A percentile compares a stretch with the other conserved stretches of the same genome.
phyloP scores from a whole-genome alignment of 78 protist species.

The Polysphondylium violaceum region DNA sequence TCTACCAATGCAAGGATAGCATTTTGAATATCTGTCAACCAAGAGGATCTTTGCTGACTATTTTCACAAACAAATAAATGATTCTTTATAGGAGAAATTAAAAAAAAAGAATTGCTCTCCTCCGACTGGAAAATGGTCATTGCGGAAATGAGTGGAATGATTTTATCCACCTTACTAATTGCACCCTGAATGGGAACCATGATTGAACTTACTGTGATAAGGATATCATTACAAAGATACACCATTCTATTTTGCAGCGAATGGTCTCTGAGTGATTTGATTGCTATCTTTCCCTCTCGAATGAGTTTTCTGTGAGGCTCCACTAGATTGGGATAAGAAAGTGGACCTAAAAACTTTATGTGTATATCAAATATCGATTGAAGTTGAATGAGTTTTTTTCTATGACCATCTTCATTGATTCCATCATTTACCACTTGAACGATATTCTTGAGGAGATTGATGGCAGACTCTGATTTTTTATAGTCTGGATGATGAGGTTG shows the following conservation, averaged over 20 bases:
- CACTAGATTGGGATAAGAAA: conserved; percentile 11
- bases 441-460: conserved; percentile 10
- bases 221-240: conserved; percentile 43
- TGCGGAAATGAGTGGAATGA: conserved; percentile 48
- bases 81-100: conserved; percentile 55
- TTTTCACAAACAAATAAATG: conserved; percentile 59
- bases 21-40: conserved; percentile 53
- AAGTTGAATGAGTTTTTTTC: conserved; percentile 33
- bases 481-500: conserved; percentile 29
- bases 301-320: conserved; percentile 66
- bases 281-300: conserved; percentile 52
- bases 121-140: conserved; percentile 19
- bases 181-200: conserved; percentile 1
- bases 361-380: conserved; percentile 41
- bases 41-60: conserved; percentile 7
- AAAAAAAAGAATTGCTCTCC: conserved; percentile 31
- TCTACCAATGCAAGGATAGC: conserved; percentile 25
- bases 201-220: conserved; percentile 46
- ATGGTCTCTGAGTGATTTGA: conserved; percentile 45
- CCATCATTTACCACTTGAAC: conserved; percentile 78
- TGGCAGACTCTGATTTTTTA: conserved; percentile 9
- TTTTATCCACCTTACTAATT: conserved; percentile 45
- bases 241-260: conserved; percentile 40
- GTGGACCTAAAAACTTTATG: conserved; percentile 13
- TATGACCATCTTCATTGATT: conserved; percentile 50